Percentiles rank a stretch among this genome's conserved stretches.
phyloP scores from a whole-genome alignment of 441 rosid genomes.

The Aquilaria agallochum region DNA sequence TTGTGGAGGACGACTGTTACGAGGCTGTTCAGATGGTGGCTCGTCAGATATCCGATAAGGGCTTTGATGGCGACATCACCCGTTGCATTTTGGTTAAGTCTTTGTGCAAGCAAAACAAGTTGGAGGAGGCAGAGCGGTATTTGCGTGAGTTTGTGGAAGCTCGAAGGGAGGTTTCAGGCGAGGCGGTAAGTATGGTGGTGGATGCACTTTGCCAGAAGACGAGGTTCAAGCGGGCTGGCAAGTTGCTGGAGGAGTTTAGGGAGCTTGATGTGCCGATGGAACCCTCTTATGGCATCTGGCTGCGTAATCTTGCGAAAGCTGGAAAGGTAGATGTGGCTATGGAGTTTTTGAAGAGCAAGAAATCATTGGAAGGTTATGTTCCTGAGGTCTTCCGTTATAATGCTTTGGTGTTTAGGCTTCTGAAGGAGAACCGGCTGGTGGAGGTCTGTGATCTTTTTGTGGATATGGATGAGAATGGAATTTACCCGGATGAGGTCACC shows the following conservation, averaged over 20 bases:
- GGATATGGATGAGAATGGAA: constrained; percentile 58
- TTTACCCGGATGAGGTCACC: constrained; percentile 54
- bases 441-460: constrained; percentile 57
- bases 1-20: constrained; percentile 57
- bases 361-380: constrained; percentile 43
- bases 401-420: constrained; percentile 45
- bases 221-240: constrained; percentile 40
- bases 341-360: constrained; percentile 53
- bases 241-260: constrained; percentile 49
- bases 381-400: constrained; percentile 57
- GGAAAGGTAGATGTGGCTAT: constrained; percentile 48
- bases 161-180: constrained; percentile 19
- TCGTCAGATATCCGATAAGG: constrained; percentile 50
- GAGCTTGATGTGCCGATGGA: constrained; percentile 35
- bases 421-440: constrained; percentile 48
- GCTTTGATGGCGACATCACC: constrained; percentile 42
- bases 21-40: constrained; percentile 41
- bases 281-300: constrained; percentile 54
- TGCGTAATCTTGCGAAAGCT: constrained; percentile 41
- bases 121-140: constrained; percentile 54
- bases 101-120: constrained; percentile 48
- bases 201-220: constrained; percentile 43
- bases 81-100: constrained; percentile 54
- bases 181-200: constrained; percentile 37
- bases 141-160: constrained; percentile 27